Conservation (phyloP, 225 moss, liverwort and hornwort species). For the Polytrichum commune region DNA sequence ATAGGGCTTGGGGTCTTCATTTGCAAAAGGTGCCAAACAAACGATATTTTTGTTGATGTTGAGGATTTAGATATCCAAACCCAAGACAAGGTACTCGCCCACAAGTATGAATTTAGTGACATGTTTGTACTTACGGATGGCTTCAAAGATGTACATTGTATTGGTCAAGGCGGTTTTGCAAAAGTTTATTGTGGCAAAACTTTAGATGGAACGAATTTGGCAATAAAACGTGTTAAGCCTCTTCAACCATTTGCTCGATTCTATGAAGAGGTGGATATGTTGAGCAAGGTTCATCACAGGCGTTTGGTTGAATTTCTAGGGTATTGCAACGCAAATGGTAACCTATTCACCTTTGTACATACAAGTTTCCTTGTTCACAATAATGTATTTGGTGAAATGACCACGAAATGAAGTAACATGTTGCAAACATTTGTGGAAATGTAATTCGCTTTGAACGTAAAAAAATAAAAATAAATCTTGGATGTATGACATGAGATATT, state of each 20-base stretch:
- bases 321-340: not conserved
- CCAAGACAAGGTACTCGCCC: not conserved
- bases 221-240: not conserved
- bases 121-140: not conserved
- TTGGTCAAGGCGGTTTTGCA: not conserved
- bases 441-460: too few relatives aligned
- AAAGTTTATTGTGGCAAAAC: not conserved
- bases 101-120: not conserved
- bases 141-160: not conserved
- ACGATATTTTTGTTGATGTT: not conserved
- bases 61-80: too few relatives aligned
- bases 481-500: too few relatives aligned
- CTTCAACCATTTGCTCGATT: slow-evolving; percentile 7
- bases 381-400: too few relatives aligned
- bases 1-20: not conserved
- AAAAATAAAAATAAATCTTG: too few relatives aligned
- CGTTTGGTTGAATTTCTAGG: not conserved
- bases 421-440: too few relatives aligned
- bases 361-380: too few relatives aligned
- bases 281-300: not conserved
- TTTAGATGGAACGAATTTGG: not conserved
- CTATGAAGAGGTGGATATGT: slow-evolving; percentile 16
- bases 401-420: too few relatives aligned
- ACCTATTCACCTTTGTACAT: too few relatives aligned
- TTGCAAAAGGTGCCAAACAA: not conserved